Conservation (phyloP, 352 stramenopile species). For the Pelagophyceae sp. region DNA sequence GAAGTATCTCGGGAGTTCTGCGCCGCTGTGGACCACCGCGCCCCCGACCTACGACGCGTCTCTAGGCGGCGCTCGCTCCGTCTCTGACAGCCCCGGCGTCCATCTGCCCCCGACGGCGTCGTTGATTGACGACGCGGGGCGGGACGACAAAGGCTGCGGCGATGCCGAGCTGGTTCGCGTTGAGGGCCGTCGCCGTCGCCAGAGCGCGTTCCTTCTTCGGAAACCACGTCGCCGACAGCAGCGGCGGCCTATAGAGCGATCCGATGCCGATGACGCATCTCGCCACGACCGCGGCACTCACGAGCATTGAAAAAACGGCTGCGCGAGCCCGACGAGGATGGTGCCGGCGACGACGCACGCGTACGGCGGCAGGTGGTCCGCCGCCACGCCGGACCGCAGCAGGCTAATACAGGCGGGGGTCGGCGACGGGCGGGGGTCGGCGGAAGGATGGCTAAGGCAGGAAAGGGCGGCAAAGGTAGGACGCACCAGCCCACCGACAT, state of each 20-base stretch:
- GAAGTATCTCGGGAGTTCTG: not conserved
- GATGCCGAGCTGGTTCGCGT: slow-evolving; percentile 18
- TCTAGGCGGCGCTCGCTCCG: too few species aligned
- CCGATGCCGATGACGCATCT: too few species aligned
- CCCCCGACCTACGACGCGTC: not conserved
- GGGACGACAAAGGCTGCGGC: not conserved
- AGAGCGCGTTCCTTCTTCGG: not conserved
- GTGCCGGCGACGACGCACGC: slow-evolving; percentile 6
- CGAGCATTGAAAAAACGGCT: slow-evolving; percentile 20
- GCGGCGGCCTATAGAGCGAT: not conserved
- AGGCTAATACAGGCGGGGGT: too few species aligned
- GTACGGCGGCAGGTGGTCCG: too few species aligned
- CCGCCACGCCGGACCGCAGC: too few species aligned
- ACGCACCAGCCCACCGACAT: slow-evolving; percentile 56
- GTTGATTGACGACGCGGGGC: too few species aligned
- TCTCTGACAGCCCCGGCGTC: too few species aligned
- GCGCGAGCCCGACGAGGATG: slow-evolving; percentile 14
- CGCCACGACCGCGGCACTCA: too few species aligned
- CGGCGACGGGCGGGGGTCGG: too few species aligned
- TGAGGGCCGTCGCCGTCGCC: not conserved
- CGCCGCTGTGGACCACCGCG: not conserved
- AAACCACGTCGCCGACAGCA: slow-evolving; percentile 14
- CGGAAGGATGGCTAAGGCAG: too few species aligned
- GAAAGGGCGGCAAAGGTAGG: too few species aligned
- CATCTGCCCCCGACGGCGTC: too few species aligned